A percentile compares a stretch with the other conserved stretches of the same genome.
Conservation (phyloP, 2,329 filamentous ascomycete genomes). For the Zarea fungicola region DNA sequence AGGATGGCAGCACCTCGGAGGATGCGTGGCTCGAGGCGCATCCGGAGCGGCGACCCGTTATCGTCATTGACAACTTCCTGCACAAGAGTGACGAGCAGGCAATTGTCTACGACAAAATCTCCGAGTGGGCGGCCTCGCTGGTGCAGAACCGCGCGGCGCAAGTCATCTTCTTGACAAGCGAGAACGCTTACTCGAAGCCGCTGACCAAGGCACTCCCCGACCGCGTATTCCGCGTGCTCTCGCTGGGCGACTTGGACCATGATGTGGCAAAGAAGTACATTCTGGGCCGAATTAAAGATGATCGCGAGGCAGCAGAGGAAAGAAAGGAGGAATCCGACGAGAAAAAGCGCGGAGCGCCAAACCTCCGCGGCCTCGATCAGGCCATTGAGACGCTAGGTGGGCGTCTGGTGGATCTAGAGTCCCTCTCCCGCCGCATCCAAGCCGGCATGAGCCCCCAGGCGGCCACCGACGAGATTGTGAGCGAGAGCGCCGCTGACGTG, state of each 20-base stretch:
- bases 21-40: conserved; percentile 89
- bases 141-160: conserved; percentile 87
- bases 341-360: conserved; percentile 21
- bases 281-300: conserved; percentile 67
- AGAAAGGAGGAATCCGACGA: conserved; percentile 24
- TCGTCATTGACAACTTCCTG: conserved; percentile 89
- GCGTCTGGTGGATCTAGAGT: conserved; percentile 91
- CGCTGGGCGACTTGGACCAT: conserved; percentile 79
- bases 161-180: conserved; percentile 88
- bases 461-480: conserved; percentile 83
- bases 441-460: conserved; percentile 75
- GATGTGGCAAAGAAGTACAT: conserved; percentile 87
- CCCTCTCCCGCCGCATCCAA: conserved; percentile 83
- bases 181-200: conserved; percentile 82
- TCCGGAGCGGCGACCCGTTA: conserved; percentile 73
- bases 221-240: conserved; percentile 80
- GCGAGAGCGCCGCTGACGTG: conserved; percentile 83
- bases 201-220: conserved; percentile 84
- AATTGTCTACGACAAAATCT: conserved; percentile 71
- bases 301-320: conserved; percentile 28
- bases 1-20: conserved; percentile 65
- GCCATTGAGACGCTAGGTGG: conserved; percentile 82
- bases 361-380: conserved; percentile 69
- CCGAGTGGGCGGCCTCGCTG: conserved; percentile 83
- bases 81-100: conserved; percentile 64